These are phyloP conservation scores for Citrullus amarus DNA, from an alignment of 306 rosid genomes.

Conservation along the genomic window DNA sequence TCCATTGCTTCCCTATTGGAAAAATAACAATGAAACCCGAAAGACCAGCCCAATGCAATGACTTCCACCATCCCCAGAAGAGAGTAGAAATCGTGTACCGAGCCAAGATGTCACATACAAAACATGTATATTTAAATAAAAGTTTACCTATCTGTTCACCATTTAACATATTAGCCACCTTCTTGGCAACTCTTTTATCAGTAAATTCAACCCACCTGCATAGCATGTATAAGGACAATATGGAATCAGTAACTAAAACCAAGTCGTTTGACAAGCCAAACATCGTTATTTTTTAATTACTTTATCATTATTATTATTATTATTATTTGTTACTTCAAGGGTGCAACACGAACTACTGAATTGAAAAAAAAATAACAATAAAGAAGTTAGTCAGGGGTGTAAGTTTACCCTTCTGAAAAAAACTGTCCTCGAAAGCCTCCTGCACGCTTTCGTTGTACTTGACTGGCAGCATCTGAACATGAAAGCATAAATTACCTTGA, in stretches of 20 bases:
- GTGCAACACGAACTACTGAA: too few species aligned
- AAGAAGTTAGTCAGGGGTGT: not conserved
- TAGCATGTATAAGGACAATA: slow-evolving; percentile 1
- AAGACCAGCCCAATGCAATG: not conserved
- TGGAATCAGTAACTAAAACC: not conserved
- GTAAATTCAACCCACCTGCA: slow-evolving; percentile 87
- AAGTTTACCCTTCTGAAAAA: slow-evolving; percentile 60
- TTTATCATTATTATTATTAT: too few species aligned
- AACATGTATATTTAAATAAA: not conserved
- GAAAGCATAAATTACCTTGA: not conserved
- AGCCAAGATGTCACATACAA: not conserved
- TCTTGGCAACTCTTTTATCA: slow-evolving; percentile 64
- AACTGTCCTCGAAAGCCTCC: slow-evolving; percentile 37
- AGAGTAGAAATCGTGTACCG: not conserved
- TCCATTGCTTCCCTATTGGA: too few species aligned
- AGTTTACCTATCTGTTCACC: slow-evolving; percentile 80
- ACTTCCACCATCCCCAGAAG: not conserved
- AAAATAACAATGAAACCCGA: too few species aligned
- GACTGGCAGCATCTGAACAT: slow-evolving; percentile 32
- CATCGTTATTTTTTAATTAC: too few species aligned
- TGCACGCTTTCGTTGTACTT: slow-evolving; percentile 25
- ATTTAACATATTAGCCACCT: slow-evolving; percentile 66
- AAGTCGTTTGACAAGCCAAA: not conserved
- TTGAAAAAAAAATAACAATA: too few species aligned
- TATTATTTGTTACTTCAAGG: too few species aligned